Percentiles rank a stretch among this genome's conserved stretches.
Evolutionary conservation across 164 flowering plant species (phyloP).

Genomic region (Chimonanthus praecox): DNA sequence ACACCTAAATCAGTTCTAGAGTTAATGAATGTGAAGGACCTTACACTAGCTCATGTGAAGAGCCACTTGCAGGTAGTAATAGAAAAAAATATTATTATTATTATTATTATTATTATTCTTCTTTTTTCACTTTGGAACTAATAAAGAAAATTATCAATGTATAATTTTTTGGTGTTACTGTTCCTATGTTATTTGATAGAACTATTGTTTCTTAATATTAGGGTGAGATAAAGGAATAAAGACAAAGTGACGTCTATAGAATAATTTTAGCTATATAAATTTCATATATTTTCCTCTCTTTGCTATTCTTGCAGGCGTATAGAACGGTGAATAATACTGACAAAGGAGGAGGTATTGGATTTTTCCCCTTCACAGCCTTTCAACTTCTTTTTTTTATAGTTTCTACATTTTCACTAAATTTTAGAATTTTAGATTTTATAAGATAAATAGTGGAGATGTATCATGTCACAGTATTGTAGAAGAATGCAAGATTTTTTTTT

Average conservation of each 20-base stretch:
- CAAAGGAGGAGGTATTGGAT: slow-evolving; percentile 70
- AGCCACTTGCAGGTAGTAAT: slow-evolving; percentile 82
- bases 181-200: neutral
- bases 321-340: slow-evolving; percentile 73
- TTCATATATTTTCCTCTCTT: neutral
- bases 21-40: slow-evolving; percentile 92
- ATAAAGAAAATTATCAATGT: neutral
- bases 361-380: slow-evolving; percentile 11
- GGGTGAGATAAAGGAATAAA: slow-evolving; percentile 14
- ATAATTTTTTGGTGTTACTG: neutral
- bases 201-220: slow-evolving; percentile 21
- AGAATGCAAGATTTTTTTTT: too few species aligned
- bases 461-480: too few species aligned
- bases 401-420: too few species aligned
- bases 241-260: slow-evolving; percentile 29
- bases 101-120: neutral
- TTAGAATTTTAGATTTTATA: too few species aligned
- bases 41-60: slow-evolving; percentile 93
- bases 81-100: neutral
- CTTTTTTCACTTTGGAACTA: neutral
- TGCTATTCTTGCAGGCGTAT: slow-evolving; percentile 55
- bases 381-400: too few species aligned
- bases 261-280: slow-evolving; percentile 26
- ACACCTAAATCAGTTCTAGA: slow-evolving; percentile 89
- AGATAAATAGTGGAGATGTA: too few species aligned